A percentile compares a stretch with the other conserved stretches of the same genome.
These are phyloP conservation scores for Rhexocercosporidium sp. DNA, from an alignment of 2,329 filamentous ascomycete genomes.

Conservation along the genomic window DNA sequence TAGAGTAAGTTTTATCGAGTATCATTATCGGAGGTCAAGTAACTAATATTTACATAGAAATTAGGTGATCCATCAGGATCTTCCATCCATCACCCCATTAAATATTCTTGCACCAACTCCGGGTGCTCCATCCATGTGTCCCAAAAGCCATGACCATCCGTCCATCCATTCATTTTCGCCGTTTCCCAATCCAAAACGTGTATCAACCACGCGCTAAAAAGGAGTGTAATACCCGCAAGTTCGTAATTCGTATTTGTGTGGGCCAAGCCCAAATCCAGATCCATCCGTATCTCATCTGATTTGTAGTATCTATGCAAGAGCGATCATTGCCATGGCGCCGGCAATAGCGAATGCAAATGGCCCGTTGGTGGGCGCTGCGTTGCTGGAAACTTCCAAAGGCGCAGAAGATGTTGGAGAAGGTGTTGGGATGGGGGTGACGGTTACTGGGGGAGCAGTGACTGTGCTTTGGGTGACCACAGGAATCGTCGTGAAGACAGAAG, in stretches of 20 bases:
- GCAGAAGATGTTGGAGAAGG: slow-evolving; percentile 27
- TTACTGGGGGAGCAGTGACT: slow-evolving; percentile 17
- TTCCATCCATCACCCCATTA: background rate
- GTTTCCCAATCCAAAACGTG: background rate
- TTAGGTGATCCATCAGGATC: background rate
- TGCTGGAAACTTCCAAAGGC: slow-evolving; percentile 29
- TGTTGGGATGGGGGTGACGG: slow-evolving; percentile 18
- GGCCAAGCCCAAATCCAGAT: background rate
- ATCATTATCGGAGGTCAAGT: slow-evolving; percentile 11
- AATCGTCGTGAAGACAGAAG: slow-evolving; percentile 22
- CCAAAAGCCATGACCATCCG: background rate
- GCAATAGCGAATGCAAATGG: slow-evolving; percentile 35
- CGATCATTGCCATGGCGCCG: slow-evolving; percentile 39
- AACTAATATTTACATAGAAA: slow-evolving; percentile 18
- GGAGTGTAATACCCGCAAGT: slow-evolving; percentile 13
- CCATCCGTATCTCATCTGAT: background rate
- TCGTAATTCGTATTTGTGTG: slow-evolving; percentile 17
- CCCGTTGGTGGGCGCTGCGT: slow-evolving; percentile 33
- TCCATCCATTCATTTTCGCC: background rate
- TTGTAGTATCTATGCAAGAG: slow-evolving; percentile 30
- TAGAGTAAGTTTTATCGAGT: background rate
- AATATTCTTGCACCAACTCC: background rate
- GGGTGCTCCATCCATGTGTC: background rate
- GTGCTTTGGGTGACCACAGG: slow-evolving; percentile 17
- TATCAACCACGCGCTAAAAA: slow-evolving; percentile 17